phyloP scores from a whole-genome alignment of 2,329 filamentous ascomycete species.

The Botryotinia narcissicola region DNA sequence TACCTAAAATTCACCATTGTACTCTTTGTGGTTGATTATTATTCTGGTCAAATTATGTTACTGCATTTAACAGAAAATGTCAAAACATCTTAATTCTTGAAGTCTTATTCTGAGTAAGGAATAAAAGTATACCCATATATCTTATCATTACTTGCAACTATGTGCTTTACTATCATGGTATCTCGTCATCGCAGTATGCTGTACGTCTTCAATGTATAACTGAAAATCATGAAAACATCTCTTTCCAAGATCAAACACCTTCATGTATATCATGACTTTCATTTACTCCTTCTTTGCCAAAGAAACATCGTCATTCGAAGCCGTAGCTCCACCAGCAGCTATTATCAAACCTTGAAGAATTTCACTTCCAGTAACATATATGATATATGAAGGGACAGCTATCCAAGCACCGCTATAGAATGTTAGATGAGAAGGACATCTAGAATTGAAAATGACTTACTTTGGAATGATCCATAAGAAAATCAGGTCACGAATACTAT shows the following conservation, averaged over 20 bases:
- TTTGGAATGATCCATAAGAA: conserved; percentile 65
- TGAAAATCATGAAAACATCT: background rate
- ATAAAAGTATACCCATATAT: too few species aligned
- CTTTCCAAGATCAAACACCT: background rate
- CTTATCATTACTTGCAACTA: background rate
- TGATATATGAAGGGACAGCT: conserved; percentile 60
- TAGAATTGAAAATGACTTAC: conserved; percentile 44
- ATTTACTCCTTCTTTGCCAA: conserved; percentile 25
- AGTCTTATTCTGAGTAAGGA: background rate
- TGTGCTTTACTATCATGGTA: background rate
- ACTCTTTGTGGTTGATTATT: background rate
- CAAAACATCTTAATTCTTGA: background rate
- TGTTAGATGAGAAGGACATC: conserved; percentile 19
- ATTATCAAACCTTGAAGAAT: conserved; percentile 57
- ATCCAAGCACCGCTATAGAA: conserved; percentile 59
- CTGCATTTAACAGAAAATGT: background rate
- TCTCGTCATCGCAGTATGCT: background rate
- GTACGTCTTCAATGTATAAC: background rate
- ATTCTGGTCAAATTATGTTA: too few species aligned
- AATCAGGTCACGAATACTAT: conserved; percentile 51
- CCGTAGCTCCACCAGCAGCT: conserved; percentile 38
- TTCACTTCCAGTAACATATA: conserved; percentile 57
- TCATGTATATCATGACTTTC: background rate
- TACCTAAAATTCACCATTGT: background rate
- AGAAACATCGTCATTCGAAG: conserved; percentile 29